Conservation (phyloP, 768 basidiomycete species). For the Suillus subalutaceus region DNA sequence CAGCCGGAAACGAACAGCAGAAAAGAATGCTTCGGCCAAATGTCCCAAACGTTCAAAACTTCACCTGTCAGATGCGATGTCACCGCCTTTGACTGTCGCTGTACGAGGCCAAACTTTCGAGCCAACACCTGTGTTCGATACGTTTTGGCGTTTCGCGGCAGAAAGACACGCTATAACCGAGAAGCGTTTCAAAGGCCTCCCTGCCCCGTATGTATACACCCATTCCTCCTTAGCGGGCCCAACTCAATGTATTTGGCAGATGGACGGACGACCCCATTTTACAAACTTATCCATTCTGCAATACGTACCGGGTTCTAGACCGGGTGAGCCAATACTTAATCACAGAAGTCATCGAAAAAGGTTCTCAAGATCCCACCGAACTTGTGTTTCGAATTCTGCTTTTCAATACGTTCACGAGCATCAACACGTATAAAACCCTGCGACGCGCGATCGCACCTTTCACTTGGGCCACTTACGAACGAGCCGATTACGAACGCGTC, state of each 20-base stretch:
- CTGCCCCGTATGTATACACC: constrained; percentile 51
- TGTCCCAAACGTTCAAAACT: constrained; percentile 31
- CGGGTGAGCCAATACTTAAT: constrained; percentile 71
- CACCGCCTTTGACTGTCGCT: constrained; percentile 32
- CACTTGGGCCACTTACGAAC: constrained; percentile 62
- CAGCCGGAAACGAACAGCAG: constrained; percentile 26
- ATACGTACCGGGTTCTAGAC: constrained; percentile 76
- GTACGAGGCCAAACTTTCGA: constrained; percentile 42
- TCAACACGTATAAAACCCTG: constrained; percentile 72
- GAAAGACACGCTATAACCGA: constrained; percentile 63
- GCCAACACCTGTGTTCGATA: constrained; percentile 59
- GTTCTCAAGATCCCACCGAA: constrained; percentile 60
- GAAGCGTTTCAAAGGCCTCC: constrained; percentile 49
- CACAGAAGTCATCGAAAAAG: constrained; percentile 67
- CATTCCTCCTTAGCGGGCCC: background rate
- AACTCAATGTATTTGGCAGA: constrained; percentile 33
- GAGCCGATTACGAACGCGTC: constrained; percentile 53
- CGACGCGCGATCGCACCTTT: constrained; percentile 53
- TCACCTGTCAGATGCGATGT: constrained; percentile 13
- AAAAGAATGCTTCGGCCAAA: constrained; percentile 10
- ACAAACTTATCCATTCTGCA: constrained; percentile 62
- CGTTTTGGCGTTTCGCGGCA: constrained; percentile 60
- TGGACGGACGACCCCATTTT: constrained; percentile 74
- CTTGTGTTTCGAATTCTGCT: constrained; percentile 71
- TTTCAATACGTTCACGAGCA: constrained; percentile 72